These are phyloP conservation scores for Nitzschia putrida DNA, from an alignment of 108 stramenopile species.

Conservation along the genomic window DNA sequence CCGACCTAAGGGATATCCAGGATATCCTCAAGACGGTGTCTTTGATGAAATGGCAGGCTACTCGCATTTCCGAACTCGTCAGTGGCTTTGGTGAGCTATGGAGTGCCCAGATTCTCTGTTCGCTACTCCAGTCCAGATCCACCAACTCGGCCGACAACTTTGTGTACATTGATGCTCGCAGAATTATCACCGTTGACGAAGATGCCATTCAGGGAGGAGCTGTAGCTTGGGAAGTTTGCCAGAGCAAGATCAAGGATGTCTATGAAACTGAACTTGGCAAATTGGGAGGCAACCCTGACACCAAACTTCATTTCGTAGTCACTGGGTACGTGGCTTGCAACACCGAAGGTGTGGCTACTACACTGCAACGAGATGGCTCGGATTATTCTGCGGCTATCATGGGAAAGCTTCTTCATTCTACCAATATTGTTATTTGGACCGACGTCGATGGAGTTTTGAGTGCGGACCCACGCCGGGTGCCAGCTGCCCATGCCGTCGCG, in stretches of 20 bases:
- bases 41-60: slow-evolving; percentile 76
- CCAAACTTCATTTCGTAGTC: slow-evolving; percentile 65
- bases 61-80: slow-evolving; percentile 64
- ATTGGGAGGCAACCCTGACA: slow-evolving; percentile 4
- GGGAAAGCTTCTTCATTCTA: slow-evolving; percentile 74
- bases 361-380: slow-evolving; percentile 83
- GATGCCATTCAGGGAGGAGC: slow-evolving; percentile 71
- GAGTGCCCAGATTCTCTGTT: slow-evolving; percentile 77
- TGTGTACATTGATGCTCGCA: slow-evolving; percentile 77
- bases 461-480: slow-evolving; percentile 88
- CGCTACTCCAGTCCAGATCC: slow-evolving; percentile 43
- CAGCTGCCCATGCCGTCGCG: slow-evolving; percentile 61
- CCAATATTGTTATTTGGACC: slow-evolving; percentile 84
- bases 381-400: slow-evolving; percentile 91
- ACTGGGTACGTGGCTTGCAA: slow-evolving; percentile 93
- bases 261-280: slow-evolving; percentile 35
- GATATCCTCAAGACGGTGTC: slow-evolving; percentile 84
- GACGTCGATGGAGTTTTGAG: slow-evolving; percentile 77
- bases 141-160: slow-evolving; percentile 38
- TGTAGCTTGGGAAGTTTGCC: slow-evolving; percentile 63
- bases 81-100: slow-evolving; percentile 88
- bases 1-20: slow-evolving; percentile 66
- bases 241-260: slow-evolving; percentile 44
- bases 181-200: slow-evolving; percentile 76
- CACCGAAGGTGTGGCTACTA: slow-evolving; percentile 83